Evolutionary conservation across 495 filamentous ascomycete genomes (phyloP).

Genomic region (Tuber microsphaerosporum): DNA sequence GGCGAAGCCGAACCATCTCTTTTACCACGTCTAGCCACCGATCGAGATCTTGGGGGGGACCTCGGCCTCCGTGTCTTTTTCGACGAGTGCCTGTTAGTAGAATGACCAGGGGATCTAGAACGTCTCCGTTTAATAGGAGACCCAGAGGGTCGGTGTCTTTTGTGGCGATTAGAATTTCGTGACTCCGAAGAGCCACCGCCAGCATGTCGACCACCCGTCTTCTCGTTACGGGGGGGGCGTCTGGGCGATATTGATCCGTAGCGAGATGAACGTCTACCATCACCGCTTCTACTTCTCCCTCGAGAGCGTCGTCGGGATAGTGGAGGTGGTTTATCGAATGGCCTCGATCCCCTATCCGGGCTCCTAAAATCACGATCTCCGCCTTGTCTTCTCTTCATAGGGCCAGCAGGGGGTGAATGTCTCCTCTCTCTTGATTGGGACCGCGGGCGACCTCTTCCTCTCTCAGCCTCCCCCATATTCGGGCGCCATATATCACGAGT

Average conservation of each 20-base stretch:
- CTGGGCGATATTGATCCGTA: constrained; percentile 32
- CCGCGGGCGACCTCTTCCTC: constrained; percentile 35
- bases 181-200: constrained; percentile 33
- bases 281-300: constrained; percentile 38
- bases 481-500: constrained; percentile 35
- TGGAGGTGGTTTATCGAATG: constrained; percentile 30
- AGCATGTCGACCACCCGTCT: constrained; percentile 21
- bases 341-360: constrained; percentile 27
- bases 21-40: constrained; percentile 31
- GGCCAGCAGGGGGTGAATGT: constrained; percentile 29
- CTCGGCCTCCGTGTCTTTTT: constrained; percentile 38
- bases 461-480: constrained; percentile 29
- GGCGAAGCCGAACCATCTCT: constrained; percentile 39
- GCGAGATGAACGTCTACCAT: constrained; percentile 35
- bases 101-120: constrained; percentile 38
- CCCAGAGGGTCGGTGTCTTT: constrained; percentile 33
- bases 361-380: constrained; percentile 36
- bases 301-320: constrained; percentile 31
- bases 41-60: constrained; percentile 34
- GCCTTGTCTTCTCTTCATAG: constrained; percentile 30
- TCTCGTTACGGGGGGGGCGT: constrained; percentile 32
- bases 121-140: constrained; percentile 38
- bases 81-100: constrained; percentile 26
- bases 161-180: constrained; percentile 38
- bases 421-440: constrained; percentile 37